These are phyloP conservation scores for Brettanomyces nanus DNA, from an alignment of 805 yeast genomes.

Conservation along the genomic window DNA sequence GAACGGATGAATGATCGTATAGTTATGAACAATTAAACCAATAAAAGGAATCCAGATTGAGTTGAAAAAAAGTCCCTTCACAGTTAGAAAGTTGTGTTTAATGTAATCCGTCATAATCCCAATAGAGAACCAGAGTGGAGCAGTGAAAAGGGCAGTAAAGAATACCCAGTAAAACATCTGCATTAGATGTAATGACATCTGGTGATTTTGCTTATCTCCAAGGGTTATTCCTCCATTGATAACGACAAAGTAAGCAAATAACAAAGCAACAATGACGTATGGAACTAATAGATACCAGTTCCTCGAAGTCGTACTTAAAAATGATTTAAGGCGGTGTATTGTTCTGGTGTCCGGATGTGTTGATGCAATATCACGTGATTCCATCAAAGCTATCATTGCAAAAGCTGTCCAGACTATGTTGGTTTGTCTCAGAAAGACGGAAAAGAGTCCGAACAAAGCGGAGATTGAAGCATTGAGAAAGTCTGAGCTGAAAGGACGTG, in stretches of 20 bases:
- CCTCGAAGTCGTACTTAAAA: constrained; percentile 25
- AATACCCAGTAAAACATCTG: constrained; percentile 74
- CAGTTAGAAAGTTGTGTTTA: constrained; percentile 22
- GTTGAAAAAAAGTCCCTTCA: constrained; percentile 13
- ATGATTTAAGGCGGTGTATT: constrained; percentile 15
- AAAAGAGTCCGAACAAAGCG: constrained; percentile 48
- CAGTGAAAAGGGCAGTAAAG: constrained; percentile 55
- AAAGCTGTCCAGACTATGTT: constrained; percentile 81
- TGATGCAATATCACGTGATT: constrained; percentile 34
- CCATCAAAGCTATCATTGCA: constrained; percentile 46
- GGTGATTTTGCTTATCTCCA: constrained; percentile 88
- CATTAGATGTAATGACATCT: constrained; percentile 59
- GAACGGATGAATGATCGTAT: constrained; percentile 82
- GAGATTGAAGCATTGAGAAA: constrained; percentile 28
- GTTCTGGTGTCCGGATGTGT: constrained; percentile 21
- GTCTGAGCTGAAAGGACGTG: constrained; percentile 13
- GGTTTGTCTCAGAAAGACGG: constrained; percentile 82
- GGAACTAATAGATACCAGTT: constrained; percentile 34
- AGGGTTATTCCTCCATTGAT: constrained; percentile 79
- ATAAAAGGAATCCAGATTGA: constrained; percentile 25
- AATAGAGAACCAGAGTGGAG: constrained; percentile 64
- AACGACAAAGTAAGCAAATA: constrained; percentile 51
- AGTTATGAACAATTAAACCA: constrained; percentile 40
- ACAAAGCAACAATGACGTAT: constrained; percentile 39
- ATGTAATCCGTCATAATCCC: constrained; percentile 33